Conservation (phyloP, 2,329 filamentous ascomycete genomes). For the Verticillium tricorpus region DNA sequence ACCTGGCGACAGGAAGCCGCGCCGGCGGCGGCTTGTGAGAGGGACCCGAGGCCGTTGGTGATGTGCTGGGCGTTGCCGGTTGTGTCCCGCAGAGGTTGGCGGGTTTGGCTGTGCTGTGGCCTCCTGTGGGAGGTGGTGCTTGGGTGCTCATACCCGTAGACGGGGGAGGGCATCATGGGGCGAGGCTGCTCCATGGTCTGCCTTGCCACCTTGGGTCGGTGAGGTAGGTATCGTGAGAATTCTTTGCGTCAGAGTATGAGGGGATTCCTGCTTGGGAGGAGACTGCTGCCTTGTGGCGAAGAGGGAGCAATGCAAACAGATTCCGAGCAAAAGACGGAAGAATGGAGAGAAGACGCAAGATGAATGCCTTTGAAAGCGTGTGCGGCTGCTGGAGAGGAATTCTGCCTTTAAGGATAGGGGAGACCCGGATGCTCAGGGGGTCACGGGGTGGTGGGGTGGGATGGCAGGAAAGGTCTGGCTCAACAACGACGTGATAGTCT, state of each 20-base stretch:
- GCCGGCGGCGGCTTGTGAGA: not conserved
- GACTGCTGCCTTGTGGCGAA: constrained; percentile 1
- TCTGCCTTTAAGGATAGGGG: constrained; percentile 4
- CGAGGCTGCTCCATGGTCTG: constrained; percentile 27
- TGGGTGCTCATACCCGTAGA: constrained; percentile 41
- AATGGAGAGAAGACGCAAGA: constrained; percentile 3
- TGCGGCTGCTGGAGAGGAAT: constrained; percentile 2
- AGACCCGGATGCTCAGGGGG: not conserved
- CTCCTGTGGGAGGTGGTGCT: constrained; percentile 31
- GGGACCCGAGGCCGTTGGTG: not conserved
- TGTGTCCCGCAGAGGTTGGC: constrained; percentile 45
- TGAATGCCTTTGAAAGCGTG: constrained; percentile 3
- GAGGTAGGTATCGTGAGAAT: not conserved
- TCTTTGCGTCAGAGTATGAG: not conserved
- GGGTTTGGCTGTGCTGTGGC: not conserved
- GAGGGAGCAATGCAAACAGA: constrained; percentile 3
- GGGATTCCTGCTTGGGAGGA: not conserved
- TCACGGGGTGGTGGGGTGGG: not conserved
- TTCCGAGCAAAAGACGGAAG: constrained; percentile 2
- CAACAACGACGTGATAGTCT: not conserved
- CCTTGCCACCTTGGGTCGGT: not conserved
- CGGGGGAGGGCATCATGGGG: constrained; percentile 43
- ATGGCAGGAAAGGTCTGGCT: not conserved
- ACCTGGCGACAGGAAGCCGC: constrained; percentile 35
- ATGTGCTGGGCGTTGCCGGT: constrained; percentile 44